Evolutionary conservation across 192 early-diverging fungal genomes (phyloP).

Genomic region (Rhizoclosmatium sp.): DNA sequence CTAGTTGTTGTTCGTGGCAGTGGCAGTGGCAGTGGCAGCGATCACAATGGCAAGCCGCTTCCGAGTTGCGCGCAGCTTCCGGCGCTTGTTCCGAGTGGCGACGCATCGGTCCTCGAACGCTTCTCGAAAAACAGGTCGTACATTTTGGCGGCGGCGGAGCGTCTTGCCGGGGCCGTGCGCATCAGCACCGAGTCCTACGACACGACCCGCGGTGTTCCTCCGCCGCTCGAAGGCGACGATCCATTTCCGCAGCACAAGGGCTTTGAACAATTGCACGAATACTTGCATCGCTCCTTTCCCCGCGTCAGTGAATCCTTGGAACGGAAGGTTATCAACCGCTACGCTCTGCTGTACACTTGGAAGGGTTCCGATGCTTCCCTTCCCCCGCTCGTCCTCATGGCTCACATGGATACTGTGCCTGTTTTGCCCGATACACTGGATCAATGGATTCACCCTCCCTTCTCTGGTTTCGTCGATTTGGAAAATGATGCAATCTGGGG

Average conservation of each 20-base stretch:
- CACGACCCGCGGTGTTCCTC: constrained; percentile 36
- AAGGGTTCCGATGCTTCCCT: constrained; percentile 41
- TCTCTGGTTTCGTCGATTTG: constrained; percentile 40
- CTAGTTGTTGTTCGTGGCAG: too few species aligned
- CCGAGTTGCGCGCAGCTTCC: constrained; percentile 6
- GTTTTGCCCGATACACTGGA: constrained; percentile 41
- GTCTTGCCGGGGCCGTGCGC: constrained; percentile 45
- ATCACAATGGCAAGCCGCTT: neutral
- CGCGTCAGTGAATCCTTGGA: constrained; percentile 27
- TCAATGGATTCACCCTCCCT: constrained; percentile 53
- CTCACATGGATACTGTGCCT: constrained; percentile 58
- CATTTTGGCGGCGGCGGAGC: constrained; percentile 24
- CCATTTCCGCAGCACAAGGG: constrained; percentile 21
- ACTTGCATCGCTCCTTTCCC: constrained; percentile 12
- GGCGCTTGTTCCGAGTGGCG: constrained; percentile 14
- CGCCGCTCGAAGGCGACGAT: constrained; percentile 33
- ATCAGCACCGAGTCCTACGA: constrained; percentile 53
- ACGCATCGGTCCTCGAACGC: neutral
- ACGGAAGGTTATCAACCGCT: constrained; percentile 45
- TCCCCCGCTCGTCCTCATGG: constrained; percentile 44
- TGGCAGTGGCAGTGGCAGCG: too few species aligned
- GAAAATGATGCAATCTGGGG: constrained; percentile 50
- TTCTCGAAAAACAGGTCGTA: constrained; percentile 17
- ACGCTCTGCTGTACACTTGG: constrained; percentile 50
- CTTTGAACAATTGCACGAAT: constrained; percentile 32